A percentile compares a stretch with the other conserved stretches of the same genome.
Evolutionary conservation across 2,329 filamentous ascomycete genomes (phyloP).

Genomic region (Nigrospora oryzae): DNA sequence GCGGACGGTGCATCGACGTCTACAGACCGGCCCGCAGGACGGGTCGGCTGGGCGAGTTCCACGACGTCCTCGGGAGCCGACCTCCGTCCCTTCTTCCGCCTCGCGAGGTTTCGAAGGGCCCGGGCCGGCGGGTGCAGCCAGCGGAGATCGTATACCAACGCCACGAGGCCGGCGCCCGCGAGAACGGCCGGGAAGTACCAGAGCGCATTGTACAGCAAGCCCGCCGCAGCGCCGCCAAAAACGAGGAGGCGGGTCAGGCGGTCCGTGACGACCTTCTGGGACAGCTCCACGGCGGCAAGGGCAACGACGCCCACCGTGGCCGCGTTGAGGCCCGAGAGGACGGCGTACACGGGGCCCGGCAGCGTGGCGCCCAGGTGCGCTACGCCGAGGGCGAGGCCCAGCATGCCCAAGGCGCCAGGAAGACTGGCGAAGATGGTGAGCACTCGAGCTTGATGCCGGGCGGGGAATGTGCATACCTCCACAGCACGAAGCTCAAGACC

Average conservation of each 20-base stretch:
- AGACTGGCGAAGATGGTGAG: slow-evolving; percentile 32
- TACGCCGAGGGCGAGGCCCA: slow-evolving; percentile 56
- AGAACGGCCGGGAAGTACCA: slow-evolving; percentile 70
- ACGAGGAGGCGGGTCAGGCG: slow-evolving; percentile 53
- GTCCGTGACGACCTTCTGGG: slow-evolving; percentile 61
- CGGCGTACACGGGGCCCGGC: slow-evolving; percentile 55
- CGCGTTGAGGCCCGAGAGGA: slow-evolving; percentile 64
- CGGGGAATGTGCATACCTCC: slow-evolving; percentile 38
- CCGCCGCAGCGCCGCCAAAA: slow-evolving; percentile 53
- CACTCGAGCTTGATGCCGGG: no score
- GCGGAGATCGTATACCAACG: slow-evolving; percentile 47
- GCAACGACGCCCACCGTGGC: slow-evolving; percentile 66
- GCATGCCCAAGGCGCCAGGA: slow-evolving; percentile 65
- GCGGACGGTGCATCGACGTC: no score
- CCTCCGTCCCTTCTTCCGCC: no score
- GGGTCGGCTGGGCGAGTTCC: no score
- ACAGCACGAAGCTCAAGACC: slow-evolving; percentile 51
- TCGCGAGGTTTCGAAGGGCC: background rate
- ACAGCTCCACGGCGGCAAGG: slow-evolving; percentile 59
- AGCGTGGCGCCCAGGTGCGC: slow-evolving; percentile 49
- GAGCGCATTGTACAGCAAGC: slow-evolving; percentile 60
- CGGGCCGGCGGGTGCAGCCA: slow-evolving; percentile 32
- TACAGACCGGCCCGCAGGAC: no score
- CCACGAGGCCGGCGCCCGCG: slow-evolving; percentile 39
- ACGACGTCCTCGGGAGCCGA: no score